Conservation (phyloP, 2,329 filamentous ascomycete genomes). For the Drechslerella coelobrocha region DNA sequence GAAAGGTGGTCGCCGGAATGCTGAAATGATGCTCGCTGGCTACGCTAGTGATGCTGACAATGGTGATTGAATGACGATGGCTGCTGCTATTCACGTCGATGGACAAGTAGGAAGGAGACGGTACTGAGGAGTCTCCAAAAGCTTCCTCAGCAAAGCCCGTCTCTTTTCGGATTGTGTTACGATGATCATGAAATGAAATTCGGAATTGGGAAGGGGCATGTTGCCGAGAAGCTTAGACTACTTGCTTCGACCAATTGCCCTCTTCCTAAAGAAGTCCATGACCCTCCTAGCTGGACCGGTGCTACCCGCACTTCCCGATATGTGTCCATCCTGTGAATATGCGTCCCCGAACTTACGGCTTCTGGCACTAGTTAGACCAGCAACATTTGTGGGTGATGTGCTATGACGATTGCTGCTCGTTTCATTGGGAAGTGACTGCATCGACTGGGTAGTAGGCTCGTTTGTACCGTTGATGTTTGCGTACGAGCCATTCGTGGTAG, state of each 20-base stretch:
- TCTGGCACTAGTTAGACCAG: conserved; percentile 75
- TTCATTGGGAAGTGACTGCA: conserved; percentile 37
- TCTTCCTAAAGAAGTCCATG: conserved; percentile 96
- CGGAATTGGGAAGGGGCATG: conserved; percentile 18
- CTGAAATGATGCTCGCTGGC: background rate
- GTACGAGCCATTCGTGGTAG: conserved; percentile 51
- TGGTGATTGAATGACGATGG: conserved; percentile 7
- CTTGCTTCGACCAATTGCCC: conserved; percentile 74
- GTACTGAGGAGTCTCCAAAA: conserved; percentile 32
- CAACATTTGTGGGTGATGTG: conserved; percentile 58
- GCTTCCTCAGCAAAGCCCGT: conserved; percentile 22
- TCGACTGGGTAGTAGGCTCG: conserved; percentile 56
- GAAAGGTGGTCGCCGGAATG: background rate
- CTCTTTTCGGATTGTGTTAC: conserved; percentile 17
- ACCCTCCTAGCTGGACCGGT: conserved; percentile 87
- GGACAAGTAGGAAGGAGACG: conserved; percentile 37
- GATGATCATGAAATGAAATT: conserved; percentile 19
- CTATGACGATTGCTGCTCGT: conserved; percentile 60
- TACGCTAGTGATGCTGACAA: background rate
- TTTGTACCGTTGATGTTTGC: conserved; percentile 53
- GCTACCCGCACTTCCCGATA: conserved; percentile 71
- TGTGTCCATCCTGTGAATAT: conserved; percentile 74
- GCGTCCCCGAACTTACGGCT: conserved; percentile 86
- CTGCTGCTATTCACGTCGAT: conserved; percentile 21
- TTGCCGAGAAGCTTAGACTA: conserved; percentile 42